Evolutionary conservation across 805 yeast genomes (phyloP), one percentile per base, ranked within the genome.

Genomic region (Jamesozyma piceae): DNA sequence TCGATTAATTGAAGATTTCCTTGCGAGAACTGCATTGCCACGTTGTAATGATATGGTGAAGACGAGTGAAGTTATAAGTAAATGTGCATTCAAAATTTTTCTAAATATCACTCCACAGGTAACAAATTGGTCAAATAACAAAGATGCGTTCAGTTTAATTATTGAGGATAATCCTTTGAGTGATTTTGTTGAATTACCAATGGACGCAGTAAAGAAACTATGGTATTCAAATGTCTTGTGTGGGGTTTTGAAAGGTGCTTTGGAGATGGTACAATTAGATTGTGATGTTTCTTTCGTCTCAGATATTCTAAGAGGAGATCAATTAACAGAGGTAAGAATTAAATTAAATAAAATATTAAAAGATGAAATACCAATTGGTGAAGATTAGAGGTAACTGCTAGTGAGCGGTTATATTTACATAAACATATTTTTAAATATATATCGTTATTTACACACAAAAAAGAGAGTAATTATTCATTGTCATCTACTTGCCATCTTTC

Each of bases 351-450:
- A 73, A 53, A 74, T 87, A 2, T 67, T 90, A 51, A 87, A 83
- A 57, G 98, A 92, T 58, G 98, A 92, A 66, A 82, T 92, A 36
- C 98, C 98, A 13, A 94, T 95, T 5, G 98, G 97, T 20, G 97
- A 92, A 62, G 96, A 89, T 49, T 82, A n/a, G n/a, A n/a, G n/a
- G n/a, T n/a, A n/a, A n/a, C n/a, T n/a, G n/a, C n/a, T n/a, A n/a
- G n/a, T n/a, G n/a, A n/a, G n/a, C n/a, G n/a, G n/a, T n/a, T n/a
- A n/a, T n/a, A n/a, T n/a, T n/a, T n/a, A n/a, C n/a, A n/a, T n/a
- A n/a, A n/a, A n/a, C n/a, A n/a, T n/a, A n/a, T n/a, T n/a, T n/a
- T n/a, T n/a, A n/a, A n/a, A n/a, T n/a, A n/a, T n/a, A n/a, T n/a
- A n/a, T n/a, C n/a, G n/a, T n/a, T n/a, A n/a, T n/a, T n/a, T n/a